Conservation (phyloP, 2,329 filamentous ascomycete genomes). For the Fusarium proliferatum region DNA sequence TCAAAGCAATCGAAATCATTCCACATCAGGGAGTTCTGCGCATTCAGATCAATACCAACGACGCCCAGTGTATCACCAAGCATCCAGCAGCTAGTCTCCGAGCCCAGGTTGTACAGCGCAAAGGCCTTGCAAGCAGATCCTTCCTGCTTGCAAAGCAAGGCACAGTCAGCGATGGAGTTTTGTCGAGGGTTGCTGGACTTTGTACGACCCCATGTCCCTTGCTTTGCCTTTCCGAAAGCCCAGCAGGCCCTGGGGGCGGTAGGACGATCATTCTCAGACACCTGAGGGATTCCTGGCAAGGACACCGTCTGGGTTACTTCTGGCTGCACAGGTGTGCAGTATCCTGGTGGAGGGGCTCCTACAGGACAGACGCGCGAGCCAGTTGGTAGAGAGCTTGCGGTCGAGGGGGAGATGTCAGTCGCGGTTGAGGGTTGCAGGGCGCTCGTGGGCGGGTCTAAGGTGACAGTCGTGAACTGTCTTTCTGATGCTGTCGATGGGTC, state of each 20-base stretch:
- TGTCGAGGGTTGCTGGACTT: neutral
- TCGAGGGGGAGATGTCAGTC: neutral
- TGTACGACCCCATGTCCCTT: neutral
- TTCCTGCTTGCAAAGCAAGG: neutral
- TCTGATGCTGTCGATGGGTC: too few relatives aligned
- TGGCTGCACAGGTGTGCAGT: neutral
- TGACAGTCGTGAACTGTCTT: too few relatives aligned
- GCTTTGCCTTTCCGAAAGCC: slow-evolving; percentile 1
- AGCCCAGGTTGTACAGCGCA: neutral
- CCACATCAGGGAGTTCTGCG: neutral
- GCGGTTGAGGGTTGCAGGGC: fast-evolving
- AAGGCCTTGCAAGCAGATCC: slow-evolving; percentile 10
- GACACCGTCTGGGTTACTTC: neutral
- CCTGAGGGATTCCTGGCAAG: neutral
- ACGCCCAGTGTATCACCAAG: neutral
- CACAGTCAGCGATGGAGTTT: slow-evolving; percentile 25
- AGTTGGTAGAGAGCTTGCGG: neutral
- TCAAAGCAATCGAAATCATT: slow-evolving; percentile 19
- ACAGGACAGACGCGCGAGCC: neutral
- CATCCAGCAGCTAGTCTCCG: neutral
- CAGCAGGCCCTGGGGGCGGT: slow-evolving; percentile 1
- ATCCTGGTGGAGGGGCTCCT: slow-evolving; percentile 3
- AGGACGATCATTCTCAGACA: neutral
- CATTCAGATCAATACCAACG: neutral
- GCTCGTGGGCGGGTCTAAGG: fast-evolving